Conservation (phyloP, 208 protist genomes). For the Leishmania mexicana region DNA sequence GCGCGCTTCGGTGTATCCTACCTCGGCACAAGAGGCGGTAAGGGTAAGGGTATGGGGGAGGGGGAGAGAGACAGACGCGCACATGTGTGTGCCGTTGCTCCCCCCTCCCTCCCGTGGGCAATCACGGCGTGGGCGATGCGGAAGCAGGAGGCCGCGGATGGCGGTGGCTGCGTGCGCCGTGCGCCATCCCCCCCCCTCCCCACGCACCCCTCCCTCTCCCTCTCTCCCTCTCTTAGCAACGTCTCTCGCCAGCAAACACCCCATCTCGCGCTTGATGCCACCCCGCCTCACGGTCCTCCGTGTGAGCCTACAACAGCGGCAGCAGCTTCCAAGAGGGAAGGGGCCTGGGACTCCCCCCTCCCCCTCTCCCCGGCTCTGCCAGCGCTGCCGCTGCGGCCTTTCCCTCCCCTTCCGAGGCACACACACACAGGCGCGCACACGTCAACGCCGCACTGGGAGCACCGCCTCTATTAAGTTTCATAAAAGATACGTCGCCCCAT, state of each 20-base stretch:
- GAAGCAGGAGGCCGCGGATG: neutral
- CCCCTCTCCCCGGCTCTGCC: neutral
- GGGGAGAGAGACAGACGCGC: too few species aligned
- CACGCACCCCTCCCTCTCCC: too few species aligned
- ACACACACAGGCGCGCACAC: neutral
- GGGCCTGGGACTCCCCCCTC: neutral
- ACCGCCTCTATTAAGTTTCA: conserved; percentile 6
- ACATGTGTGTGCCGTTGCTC: too few species aligned
- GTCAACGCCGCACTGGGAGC: neutral
- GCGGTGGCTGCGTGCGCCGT: neutral
- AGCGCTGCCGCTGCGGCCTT: neutral
- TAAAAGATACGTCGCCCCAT: conserved; percentile 35
- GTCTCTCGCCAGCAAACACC: neutral
- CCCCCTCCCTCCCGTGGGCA: too few species aligned
- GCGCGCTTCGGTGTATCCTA: too few species aligned
- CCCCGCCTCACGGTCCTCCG: neutral
- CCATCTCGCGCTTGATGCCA: neutral
- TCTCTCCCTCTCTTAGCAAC: too few species aligned
- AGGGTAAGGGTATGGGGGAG: neutral
- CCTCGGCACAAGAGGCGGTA: too few species aligned
- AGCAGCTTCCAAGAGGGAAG: neutral
- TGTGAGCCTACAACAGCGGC: neutral
- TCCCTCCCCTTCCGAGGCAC: neutral
- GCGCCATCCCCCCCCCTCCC: too few species aligned
- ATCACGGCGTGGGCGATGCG: neutral